phyloP scores from a whole-genome alignment of 768 basidiomycete genomes.

The Trametes maxima region DNA sequence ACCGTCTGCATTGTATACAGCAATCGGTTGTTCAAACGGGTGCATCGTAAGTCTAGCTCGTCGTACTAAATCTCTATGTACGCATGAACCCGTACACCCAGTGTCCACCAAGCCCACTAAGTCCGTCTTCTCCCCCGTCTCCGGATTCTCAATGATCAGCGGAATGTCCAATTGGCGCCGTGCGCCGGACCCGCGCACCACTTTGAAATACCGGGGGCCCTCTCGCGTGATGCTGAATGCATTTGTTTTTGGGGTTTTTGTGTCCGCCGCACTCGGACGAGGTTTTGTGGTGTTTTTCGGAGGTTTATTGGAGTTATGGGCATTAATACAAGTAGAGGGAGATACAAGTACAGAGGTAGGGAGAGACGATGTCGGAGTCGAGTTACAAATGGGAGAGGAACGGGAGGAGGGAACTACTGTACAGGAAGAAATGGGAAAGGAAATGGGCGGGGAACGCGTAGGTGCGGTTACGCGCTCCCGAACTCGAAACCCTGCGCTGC shows the following conservation, averaged over 20 bases:
- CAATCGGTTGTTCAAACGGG: conserved; percentile 3
- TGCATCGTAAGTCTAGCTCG: not conserved
- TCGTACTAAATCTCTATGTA: conserved; percentile 19
- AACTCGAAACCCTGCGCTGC: conserved; percentile 12
- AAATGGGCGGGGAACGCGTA: not conserved
- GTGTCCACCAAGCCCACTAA: conserved; percentile 26
- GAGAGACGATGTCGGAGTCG: not conserved
- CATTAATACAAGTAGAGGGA: not conserved
- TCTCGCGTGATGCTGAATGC: not conserved
- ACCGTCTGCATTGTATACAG: conserved; percentile 23
- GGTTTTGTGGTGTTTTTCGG: not conserved
- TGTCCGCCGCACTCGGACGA: conserved; percentile 5
- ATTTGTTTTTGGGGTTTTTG: conserved; percentile 7
- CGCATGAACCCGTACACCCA: conserved; percentile 29
- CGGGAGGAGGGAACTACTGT: not conserved
- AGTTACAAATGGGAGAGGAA: not conserved
- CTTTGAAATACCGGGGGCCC: conserved; percentile 5
- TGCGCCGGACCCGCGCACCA: conserved; percentile 11
- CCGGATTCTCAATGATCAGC: conserved; percentile 5
- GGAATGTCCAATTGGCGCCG: conserved; percentile 19
- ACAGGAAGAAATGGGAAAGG: not conserved
- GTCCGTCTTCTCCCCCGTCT: conserved; percentile 6
- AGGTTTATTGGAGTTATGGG: not conserved
- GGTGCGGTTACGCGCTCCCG: conserved; percentile 11
- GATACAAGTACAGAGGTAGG: not conserved